Conservation (phyloP, 805 yeast genomes). For the Schizosaccharomyces pombe region ASM294v3 CU329670.1:3437001-3437500, state of each 20-base stretch:
- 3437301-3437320: neutral
- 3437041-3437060: neutral
- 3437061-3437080: neutral
- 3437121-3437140: neutral
- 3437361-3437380: neutral
- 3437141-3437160: neutral
- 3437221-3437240: neutral
- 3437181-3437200: neutral
- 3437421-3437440: neutral
- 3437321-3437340: neutral
- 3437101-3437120: neutral
- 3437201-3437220: neutral
- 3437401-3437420: neutral
- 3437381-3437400: neutral
- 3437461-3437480: neutral
- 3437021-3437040: too few relatives aligned
- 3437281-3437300: neutral
- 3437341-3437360: neutral
- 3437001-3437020: too few relatives aligned
- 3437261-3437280: neutral
- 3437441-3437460: neutral
- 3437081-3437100: neutral
- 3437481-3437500: neutral
- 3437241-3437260: neutral
- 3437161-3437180: neutral